phyloP scores from a whole-genome alignment of 164 flowering plant genomes.

The Nymphaea thermarum region DNA sequence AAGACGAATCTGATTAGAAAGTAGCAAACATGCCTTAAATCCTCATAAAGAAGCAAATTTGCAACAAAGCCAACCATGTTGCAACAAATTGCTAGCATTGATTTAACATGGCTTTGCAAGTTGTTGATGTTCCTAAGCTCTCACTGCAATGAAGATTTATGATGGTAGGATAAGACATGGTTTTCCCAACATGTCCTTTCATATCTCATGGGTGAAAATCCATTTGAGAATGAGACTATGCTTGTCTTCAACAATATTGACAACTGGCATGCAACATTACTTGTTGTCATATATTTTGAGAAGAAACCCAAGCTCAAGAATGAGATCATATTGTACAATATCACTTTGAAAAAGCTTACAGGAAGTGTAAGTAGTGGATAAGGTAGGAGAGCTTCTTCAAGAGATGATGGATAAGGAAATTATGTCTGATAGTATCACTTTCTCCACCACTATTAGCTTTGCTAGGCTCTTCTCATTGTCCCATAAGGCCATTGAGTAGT shows the following conservation, averaged over 20 bases:
- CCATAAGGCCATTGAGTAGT: conserved; percentile 72
- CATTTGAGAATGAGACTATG: conserved; percentile 62
- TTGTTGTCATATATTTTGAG: conserved; percentile 41
- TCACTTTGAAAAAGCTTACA: conserved; percentile 69
- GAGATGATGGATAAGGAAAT: conserved; percentile 66
- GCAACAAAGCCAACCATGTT: too few species aligned
- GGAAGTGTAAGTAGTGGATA: conserved; percentile 43
- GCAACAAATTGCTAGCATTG: too few species aligned
- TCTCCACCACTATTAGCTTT: conserved; percentile 74
- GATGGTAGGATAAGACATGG: too few species aligned
- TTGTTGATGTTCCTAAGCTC: too few species aligned
- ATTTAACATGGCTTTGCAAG: too few species aligned
- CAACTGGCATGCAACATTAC: conserved; percentile 37
- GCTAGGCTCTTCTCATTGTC: conserved; percentile 59
- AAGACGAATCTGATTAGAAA: too few species aligned
- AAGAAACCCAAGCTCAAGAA: conserved; percentile 17
- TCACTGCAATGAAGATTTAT: too few species aligned
- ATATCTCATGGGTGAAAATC: conserved; percentile 23
- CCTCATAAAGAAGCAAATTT: too few species aligned
- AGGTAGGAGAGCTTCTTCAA: conserved; percentile 55
- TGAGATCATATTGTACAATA: conserved; percentile 60
- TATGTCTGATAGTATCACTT: conserved; percentile 70
- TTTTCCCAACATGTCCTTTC: neutral
- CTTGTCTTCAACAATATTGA: conserved; percentile 56
- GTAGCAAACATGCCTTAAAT: too few species aligned